Evolutionary conservation across 164 flowering plant species (phyloP).

Genomic region (Cinnamomum chago): DNA sequence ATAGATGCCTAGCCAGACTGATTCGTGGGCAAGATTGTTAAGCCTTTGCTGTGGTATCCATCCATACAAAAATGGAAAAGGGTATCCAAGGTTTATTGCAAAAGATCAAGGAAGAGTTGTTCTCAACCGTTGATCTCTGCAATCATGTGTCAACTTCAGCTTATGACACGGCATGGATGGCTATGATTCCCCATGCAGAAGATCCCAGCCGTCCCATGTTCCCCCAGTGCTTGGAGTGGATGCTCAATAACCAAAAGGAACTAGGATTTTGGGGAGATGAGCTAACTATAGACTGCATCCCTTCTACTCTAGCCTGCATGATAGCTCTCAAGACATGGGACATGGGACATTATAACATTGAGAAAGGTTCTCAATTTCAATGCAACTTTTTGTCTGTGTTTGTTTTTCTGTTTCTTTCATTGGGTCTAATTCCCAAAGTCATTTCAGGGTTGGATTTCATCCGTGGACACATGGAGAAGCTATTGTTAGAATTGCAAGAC

Average conservation of each 20-base stretch:
- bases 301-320: conserved; percentile 42
- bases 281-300: conserved; percentile 30
- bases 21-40: too few relatives aligned
- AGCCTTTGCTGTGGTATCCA: too few relatives aligned
- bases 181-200: conserved; percentile 35
- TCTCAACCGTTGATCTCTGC: conserved; percentile 14
- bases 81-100: not conserved
- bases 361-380: conserved; percentile 25
- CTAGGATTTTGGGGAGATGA: conserved; percentile 46
- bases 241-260: conserved; percentile 33
- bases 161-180: conserved; percentile 57
- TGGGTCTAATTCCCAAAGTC: not conserved
- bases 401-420: not conserved
- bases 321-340: conserved; percentile 40
- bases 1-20: too few relatives aligned
- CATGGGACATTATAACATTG: conserved; percentile 12
- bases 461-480: not conserved
- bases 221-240: conserved; percentile 35
- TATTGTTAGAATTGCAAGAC: not conserved
- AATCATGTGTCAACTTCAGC: conserved; percentile 33
- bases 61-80: not conserved
- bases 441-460: conserved; percentile 1
- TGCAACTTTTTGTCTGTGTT: not conserved
- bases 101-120: conserved; percentile 15
- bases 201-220: conserved; percentile 31